These are phyloP conservation scores for Penicillium crystallinum DNA, from an alignment of 495 filamentous ascomycete genomes.

Conservation along the genomic window DNA sequence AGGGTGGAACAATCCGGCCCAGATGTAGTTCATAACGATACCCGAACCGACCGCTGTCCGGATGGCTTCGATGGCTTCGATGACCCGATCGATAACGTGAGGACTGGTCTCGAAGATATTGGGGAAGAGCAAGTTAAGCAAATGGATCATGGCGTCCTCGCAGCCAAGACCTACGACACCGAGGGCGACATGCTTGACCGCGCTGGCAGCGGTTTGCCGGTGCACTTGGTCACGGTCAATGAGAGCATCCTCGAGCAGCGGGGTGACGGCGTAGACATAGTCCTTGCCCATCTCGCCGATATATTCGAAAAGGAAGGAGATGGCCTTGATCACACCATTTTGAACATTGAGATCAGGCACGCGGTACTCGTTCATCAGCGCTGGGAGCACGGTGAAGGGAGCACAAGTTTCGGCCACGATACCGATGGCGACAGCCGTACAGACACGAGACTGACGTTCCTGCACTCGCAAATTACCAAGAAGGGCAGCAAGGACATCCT, in stretches of 20 bases:
- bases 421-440: conserved; percentile 96
- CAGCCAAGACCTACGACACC: conserved; percentile 96
- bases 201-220: conserved; percentile 89
- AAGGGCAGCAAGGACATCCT: conserved; percentile 92
- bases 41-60: conserved; percentile 90
- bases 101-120: conserved; percentile 98
- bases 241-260: conserved; percentile 94
- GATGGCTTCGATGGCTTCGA: conserved; percentile 96
- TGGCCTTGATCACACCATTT: conserved; percentile 94
- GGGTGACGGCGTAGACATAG: conserved; percentile 97
- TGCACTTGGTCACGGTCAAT: conserved; percentile 99
- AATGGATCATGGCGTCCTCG: conserved; percentile 97
- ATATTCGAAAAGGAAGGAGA: conserved; percentile 98
- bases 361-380: conserved; percentile 99
- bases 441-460: conserved; percentile 96
- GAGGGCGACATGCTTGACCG: conserved; percentile 95
- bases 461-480: conserved; percentile 96
- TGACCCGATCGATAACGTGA: conserved; percentile 96
- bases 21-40: conserved; percentile 91
- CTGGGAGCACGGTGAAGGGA: conserved; percentile 97
- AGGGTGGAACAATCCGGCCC: conserved; percentile 95
- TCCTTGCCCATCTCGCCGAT: conserved; percentile 99
- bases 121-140: conserved; percentile 91
- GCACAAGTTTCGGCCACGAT: conserved; percentile 99
- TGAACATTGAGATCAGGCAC: conserved; percentile 98